Conservation (phyloP, 305 asterid genomes). For the Fraxinus sp. region DNA sequence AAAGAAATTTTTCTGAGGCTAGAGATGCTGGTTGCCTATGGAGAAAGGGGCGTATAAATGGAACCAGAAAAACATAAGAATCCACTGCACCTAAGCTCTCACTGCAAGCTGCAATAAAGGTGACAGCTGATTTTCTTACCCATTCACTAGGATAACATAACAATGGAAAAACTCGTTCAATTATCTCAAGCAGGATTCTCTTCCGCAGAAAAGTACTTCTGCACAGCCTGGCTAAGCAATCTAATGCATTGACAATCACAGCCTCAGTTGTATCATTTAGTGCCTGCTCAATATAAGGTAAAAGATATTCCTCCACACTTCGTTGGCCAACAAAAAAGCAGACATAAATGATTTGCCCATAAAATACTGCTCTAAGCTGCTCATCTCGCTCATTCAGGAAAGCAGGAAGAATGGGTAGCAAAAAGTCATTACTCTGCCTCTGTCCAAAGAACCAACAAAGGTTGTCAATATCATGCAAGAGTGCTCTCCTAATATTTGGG, state of each 20-base stretch:
- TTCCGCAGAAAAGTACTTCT: constrained; percentile 80
- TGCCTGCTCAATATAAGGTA: constrained; percentile 98
- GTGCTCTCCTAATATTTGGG: constrained; percentile 97
- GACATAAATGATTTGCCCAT: constrained; percentile 81
- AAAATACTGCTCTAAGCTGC: constrained; percentile 95
- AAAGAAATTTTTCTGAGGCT: constrained; percentile 77
- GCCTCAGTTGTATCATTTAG: constrained; percentile 79
- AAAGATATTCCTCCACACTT: constrained; percentile 96
- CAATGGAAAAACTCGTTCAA: constrained; percentile 83
- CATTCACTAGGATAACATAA: constrained; percentile 90
- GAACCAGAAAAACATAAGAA: constrained; percentile 92
- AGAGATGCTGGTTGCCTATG: constrained; percentile 93
- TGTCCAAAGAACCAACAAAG: constrained; percentile 99
- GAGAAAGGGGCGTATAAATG: constrained; percentile 78
- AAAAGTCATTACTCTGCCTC: constrained; percentile 93
- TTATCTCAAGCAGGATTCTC: constrained; percentile 83
- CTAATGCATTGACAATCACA: constrained; percentile 87
- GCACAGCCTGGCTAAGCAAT: constrained; percentile 91
- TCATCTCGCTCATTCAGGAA: constrained; percentile 95
- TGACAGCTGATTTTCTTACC: constrained; percentile 79
- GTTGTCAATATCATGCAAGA: constrained; percentile 89
- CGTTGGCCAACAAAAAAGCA: constrained; percentile 93
- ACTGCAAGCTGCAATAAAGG: constrained; percentile 86
- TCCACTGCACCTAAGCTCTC: constrained; percentile 94
- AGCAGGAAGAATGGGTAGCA: constrained; percentile 97